Evolutionary conservation across 306 rosid species (phyloP).

Genomic region (Glycine soja): DNA sequence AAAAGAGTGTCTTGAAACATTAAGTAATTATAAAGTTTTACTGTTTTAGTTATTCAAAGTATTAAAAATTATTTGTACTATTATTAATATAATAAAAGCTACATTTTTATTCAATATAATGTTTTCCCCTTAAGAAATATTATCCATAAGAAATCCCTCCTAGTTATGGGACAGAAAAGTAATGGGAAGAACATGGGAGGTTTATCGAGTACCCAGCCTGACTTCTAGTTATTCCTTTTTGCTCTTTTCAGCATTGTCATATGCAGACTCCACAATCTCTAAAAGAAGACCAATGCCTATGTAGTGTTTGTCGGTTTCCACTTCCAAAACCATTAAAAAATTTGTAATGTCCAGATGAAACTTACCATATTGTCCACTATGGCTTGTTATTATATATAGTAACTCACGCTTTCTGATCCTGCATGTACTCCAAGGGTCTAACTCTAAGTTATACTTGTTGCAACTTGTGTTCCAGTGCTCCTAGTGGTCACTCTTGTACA

Average conservation of each 20-base stretch:
- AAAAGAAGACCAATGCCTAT: conserved; percentile 49
- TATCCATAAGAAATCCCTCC: conserved; percentile 24
- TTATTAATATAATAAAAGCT: neutral
- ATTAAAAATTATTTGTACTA: neutral
- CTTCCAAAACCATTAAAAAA: conserved; percentile 58
- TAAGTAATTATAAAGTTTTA: neutral
- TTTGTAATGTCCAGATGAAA: conserved; percentile 45
- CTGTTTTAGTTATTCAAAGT: neutral
- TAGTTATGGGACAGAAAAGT: conserved; percentile 50
- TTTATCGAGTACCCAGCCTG: conserved; percentile 45
- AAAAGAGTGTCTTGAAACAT: too few relatives aligned
- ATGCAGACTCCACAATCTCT: conserved; percentile 64
- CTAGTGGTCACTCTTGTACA: conserved; percentile 25
- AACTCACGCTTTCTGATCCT: conserved; percentile 51
- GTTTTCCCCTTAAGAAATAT: conserved; percentile 12
- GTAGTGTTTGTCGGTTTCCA: conserved; percentile 72
- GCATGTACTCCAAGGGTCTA: conserved; percentile 55
- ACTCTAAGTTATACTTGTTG: conserved; percentile 44
- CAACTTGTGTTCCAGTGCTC: conserved; percentile 49
- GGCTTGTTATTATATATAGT: conserved; percentile 51
- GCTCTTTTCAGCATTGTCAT: conserved; percentile 58
- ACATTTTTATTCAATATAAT: neutral
- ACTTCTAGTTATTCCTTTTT: conserved; percentile 56
- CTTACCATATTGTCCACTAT: conserved; percentile 64
- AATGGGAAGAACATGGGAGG: conserved; percentile 79